Percentiles rank a stretch among this genome's conserved stretches.
phyloP scores from a whole-genome alignment of 1,284 basidiomycete species.

The Ustilago nuda region DNA sequence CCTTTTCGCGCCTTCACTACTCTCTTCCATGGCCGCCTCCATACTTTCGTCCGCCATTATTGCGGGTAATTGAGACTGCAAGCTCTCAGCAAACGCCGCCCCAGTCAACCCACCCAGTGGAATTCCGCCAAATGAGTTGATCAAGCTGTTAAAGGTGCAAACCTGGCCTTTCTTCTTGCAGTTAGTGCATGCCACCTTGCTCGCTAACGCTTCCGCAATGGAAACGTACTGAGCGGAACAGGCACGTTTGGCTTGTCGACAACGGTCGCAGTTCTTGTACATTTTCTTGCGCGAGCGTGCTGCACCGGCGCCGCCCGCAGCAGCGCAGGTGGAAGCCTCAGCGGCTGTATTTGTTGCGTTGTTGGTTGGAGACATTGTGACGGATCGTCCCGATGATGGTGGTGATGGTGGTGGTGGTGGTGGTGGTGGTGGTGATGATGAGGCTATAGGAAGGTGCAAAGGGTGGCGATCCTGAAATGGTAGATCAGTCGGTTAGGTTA shows the following conservation, averaged over 20 bases:
- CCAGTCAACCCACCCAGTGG: conserved; percentile 33
- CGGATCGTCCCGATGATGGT: too few species aligned
- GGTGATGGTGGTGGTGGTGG: background rate
- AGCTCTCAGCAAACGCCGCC: conserved; percentile 38
- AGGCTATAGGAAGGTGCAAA: background rate
- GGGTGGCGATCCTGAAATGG: background rate
- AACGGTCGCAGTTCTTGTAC: conserved; percentile 50
- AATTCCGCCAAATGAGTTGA: conserved; percentile 47
- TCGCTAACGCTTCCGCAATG: conserved; percentile 39
- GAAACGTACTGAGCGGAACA: conserved; percentile 37
- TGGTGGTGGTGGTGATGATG: conserved; percentile 5
- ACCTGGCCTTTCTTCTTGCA: conserved; percentile 45
- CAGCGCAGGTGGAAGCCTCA: background rate
- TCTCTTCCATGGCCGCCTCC: background rate
- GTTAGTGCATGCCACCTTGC: conserved; percentile 41
- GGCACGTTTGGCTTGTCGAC: conserved; percentile 41
- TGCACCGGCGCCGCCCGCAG: background rate
- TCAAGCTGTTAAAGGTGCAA: conserved; percentile 51
- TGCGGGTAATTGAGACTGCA: conserved; percentile 4
- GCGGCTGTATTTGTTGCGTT: background rate
- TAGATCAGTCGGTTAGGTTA: background rate
- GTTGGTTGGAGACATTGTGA: background rate
- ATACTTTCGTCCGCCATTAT: background rate
- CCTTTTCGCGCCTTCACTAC: conserved; percentile 2
- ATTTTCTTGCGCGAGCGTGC: conserved; percentile 39